Evolutionary conservation across 2,329 filamentous ascomycete species (phyloP).

Genomic region (Akanthomyces muscarius): DNA sequence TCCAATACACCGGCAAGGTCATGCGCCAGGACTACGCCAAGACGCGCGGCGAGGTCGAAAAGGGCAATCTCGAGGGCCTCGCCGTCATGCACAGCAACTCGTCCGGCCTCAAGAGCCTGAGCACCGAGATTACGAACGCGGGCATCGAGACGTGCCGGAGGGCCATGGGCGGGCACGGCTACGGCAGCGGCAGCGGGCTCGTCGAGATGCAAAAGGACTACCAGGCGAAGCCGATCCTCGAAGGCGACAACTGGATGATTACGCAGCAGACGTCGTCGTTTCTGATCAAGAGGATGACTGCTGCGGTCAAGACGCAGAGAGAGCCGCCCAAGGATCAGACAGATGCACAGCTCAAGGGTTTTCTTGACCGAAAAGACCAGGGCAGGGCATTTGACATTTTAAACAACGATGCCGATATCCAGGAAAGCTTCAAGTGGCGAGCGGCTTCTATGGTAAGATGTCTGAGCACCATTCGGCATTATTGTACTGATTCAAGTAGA

Average conservation of each 20-base stretch:
- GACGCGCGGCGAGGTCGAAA: constrained; percentile 38
- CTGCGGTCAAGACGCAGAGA: constrained; percentile 55
- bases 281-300: constrained; percentile 56
- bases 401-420: constrained; percentile 64
- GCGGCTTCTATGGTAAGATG: constrained; percentile 54
- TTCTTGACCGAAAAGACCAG: constrained; percentile 61
- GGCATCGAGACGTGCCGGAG: constrained; percentile 71
- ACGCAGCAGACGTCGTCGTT: constrained; percentile 76
- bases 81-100: constrained; percentile 74
- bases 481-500: not conserved
- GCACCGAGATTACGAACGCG: constrained; percentile 67
- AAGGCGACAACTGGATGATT: constrained; percentile 80
- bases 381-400: constrained; percentile 73
- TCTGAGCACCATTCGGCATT: no score
- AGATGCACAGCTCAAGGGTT: constrained; percentile 60
- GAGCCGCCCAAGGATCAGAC: constrained; percentile 61
- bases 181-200: constrained; percentile 72
- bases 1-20: constrained; percentile 72
- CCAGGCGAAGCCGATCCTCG: constrained; percentile 66
- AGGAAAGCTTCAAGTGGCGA: constrained; percentile 72
- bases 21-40: constrained; percentile 73
- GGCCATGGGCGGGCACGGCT: constrained; percentile 74
- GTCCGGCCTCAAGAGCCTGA: constrained; percentile 70
- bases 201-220: constrained; percentile 73
- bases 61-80: constrained; percentile 47